These are phyloP conservation scores for Pythium scleroteichum DNA, from an alignment of 352 stramenopile genomes.

Conservation along the genomic window DNA sequence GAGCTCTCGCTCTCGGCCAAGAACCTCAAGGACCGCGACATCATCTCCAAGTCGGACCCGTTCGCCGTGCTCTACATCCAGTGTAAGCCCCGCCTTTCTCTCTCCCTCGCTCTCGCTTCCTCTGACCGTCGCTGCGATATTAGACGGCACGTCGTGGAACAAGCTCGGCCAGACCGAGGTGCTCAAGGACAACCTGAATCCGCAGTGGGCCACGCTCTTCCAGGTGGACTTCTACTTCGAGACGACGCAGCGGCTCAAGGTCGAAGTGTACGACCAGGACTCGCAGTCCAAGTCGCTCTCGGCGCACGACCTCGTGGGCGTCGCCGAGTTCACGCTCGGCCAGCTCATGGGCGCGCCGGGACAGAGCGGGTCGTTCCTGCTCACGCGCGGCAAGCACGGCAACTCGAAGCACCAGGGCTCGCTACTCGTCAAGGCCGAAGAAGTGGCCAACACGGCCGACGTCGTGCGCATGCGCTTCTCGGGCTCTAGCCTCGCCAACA, in stretches of 20 bases:
- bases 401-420: conserved; percentile 46
- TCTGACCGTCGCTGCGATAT: not conserved
- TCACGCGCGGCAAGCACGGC: conserved; percentile 43
- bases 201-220: conserved; percentile 80
- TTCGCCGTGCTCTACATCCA: conserved; percentile 71
- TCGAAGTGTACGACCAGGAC: conserved; percentile 90
- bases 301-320: conserved; percentile 78
- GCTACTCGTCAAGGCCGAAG: conserved; percentile 60
- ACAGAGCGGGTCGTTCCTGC: conserved; percentile 57
- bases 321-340: conserved; percentile 71
- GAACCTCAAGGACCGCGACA: conserved; percentile 82
- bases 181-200: conserved; percentile 75
- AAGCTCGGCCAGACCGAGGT: conserved; percentile 78
- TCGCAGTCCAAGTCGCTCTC: conserved; percentile 54
- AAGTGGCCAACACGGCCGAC: conserved; percentile 51
- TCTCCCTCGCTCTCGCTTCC: not conserved
- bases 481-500: conserved; percentile 51
- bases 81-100: conserved; percentile 24
- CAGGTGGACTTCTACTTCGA: conserved; percentile 86
- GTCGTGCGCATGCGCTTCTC: conserved; percentile 50
- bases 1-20: conserved; percentile 85
- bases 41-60: conserved; percentile 87
- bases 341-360: conserved; percentile 78
- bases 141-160: conserved; percentile 61
- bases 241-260: conserved; percentile 76